These are phyloP conservation scores for Hypomontagnella submonticulosa DNA, from an alignment of 495 filamentous ascomycete genomes.

Conservation along the genomic window DNA sequence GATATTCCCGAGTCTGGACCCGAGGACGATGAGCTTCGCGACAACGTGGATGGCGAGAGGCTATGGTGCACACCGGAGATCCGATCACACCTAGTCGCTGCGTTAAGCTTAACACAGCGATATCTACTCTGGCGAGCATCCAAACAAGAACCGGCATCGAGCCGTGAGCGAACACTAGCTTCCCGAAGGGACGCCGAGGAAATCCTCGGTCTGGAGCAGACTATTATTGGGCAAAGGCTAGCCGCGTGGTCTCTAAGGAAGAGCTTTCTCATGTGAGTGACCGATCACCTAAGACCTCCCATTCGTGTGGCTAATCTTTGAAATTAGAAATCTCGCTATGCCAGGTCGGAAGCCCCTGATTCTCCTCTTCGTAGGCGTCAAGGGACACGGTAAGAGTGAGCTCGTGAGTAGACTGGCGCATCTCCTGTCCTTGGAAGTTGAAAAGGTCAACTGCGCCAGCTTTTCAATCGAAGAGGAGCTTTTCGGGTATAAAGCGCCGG, in stretches of 20 bases:
- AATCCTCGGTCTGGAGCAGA: conserved; percentile 26
- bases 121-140: conserved; percentile 36
- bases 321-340: conserved; percentile 31
- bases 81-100: conserved; percentile 9
- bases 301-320: neutral
- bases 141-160: conserved; percentile 15
- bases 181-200: conserved; percentile 23
- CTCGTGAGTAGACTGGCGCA: conserved; percentile 56
- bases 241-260: conserved; percentile 28
- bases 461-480: conserved; percentile 54
- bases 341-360: conserved; percentile 49
- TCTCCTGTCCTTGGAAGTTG: conserved; percentile 55
- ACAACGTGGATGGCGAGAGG: conserved; percentile 15
- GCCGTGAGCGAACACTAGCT: conserved; percentile 24
- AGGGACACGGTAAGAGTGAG: conserved; percentile 66
- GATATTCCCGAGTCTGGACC: conserved; percentile 26
- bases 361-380: conserved; percentile 60
- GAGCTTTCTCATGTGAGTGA: conserved; percentile 32
- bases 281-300: neutral
- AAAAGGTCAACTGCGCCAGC: conserved; percentile 58
- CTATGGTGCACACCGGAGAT: conserved; percentile 26
- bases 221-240: conserved; percentile 32
- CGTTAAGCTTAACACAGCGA: conserved; percentile 33
- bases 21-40: conserved; percentile 6
- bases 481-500: conserved; percentile 57